Evolutionary conservation across 345 rosid genomes (phyloP).

Genomic region (Melaleuca alternifolia): DNA sequence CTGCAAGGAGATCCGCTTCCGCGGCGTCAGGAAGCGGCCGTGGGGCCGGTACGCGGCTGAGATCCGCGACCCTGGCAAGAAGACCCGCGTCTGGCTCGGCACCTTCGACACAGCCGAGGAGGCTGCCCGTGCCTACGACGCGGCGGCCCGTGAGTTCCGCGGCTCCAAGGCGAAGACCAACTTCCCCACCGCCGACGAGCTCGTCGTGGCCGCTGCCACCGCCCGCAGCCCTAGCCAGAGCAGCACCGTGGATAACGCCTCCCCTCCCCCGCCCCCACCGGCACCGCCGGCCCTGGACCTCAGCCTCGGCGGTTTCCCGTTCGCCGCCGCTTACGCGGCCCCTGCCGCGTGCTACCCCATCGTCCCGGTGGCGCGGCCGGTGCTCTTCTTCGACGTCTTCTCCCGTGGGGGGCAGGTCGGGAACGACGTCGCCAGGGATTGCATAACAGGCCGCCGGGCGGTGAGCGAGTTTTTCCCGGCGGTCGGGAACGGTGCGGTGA

Average conservation of each 20-base stretch:
- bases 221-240: slow-evolving; percentile 15
- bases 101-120: slow-evolving; percentile 17
- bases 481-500: neutral
- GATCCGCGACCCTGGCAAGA: slow-evolving; percentile 22
- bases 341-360: neutral
- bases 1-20: slow-evolving; percentile 7
- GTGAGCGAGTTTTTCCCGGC: neutral
- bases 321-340: neutral
- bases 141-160: slow-evolving; percentile 14
- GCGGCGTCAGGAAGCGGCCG: slow-evolving; percentile 19
- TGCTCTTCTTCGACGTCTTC: slow-evolving; percentile 16
- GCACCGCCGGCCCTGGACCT: slow-evolving; percentile 5
- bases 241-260: slow-evolving; percentile 12
- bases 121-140: slow-evolving; percentile 15
- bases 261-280: slow-evolving; percentile 4
- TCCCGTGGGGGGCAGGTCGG: neutral
- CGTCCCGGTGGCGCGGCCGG: slow-evolving; percentile 6
- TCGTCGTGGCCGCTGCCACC: neutral
- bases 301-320: neutral
- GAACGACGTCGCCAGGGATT: neutral
- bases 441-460: neutral
- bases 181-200: slow-evolving; percentile 10
- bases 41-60: slow-evolving; percentile 21
- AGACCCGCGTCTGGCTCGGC: slow-evolving; percentile 19
- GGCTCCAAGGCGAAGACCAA: slow-evolving; percentile 18